Conservation (phyloP, 441 rosid species). For the Croton laevigatus region DNA sequence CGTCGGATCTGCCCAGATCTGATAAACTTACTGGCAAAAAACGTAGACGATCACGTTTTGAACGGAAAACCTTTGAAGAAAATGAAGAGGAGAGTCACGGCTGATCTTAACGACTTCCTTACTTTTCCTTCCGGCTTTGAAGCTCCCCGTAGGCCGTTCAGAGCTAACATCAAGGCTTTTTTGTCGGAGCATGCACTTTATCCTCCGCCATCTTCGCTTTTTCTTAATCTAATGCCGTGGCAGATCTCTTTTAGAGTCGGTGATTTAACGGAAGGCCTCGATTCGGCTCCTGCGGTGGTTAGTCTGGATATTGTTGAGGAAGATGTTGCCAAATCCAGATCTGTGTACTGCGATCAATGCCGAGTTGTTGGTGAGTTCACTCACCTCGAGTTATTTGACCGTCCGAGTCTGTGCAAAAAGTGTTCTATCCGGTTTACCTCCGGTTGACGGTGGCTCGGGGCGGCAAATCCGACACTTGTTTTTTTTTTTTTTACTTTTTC, state of each 20-base stretch:
- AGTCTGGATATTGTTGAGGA: slow-evolving; percentile 60
- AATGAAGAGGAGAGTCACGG: slow-evolving; percentile 67
- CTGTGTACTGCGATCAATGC: slow-evolving; percentile 74
- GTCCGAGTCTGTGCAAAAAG: not conserved
- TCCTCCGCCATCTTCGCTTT: slow-evolving; percentile 49
- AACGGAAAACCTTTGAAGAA: slow-evolving; percentile 56
- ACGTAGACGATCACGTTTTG: slow-evolving; percentile 46
- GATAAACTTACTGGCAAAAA: not conserved
- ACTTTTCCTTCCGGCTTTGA: slow-evolving; percentile 41
- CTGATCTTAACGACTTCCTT: slow-evolving; percentile 57
- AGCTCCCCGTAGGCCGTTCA: slow-evolving; percentile 36
- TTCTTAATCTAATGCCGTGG: slow-evolving; percentile 54
- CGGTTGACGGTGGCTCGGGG: slow-evolving; percentile 29
- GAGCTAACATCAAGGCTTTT: slow-evolving; percentile 42
- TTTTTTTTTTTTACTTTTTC: not conserved
- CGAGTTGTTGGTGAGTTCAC: slow-evolving; percentile 72
- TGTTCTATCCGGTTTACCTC: slow-evolving; percentile 6
- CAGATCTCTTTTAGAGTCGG: slow-evolving; percentile 55
- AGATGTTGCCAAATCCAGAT: slow-evolving; percentile 72
- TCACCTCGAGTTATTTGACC: slow-evolving; percentile 31
- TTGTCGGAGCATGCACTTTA: slow-evolving; percentile 41
- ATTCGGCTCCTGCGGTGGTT: slow-evolving; percentile 37
- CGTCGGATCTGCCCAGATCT: slow-evolving; percentile 11
- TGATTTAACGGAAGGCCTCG: slow-evolving; percentile 28
- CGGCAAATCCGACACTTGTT: slow-evolving; percentile 22